phyloP scores from a whole-genome alignment of 2,329 filamentous ascomycete species.

The Arachnomyces sp. region DNA sequence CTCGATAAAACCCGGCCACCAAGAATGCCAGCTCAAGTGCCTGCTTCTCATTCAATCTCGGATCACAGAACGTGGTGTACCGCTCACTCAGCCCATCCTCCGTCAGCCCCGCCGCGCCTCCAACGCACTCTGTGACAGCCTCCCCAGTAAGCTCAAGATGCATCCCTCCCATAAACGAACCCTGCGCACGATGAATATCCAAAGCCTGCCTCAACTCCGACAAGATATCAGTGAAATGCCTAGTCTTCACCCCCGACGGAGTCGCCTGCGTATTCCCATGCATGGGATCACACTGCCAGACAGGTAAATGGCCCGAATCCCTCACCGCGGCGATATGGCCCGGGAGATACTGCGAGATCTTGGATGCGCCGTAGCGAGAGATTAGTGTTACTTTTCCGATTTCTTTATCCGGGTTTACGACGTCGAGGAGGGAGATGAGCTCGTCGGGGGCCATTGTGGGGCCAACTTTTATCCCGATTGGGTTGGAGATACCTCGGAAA shows the following conservation, averaged over 20 bases:
- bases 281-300: conserved; percentile 99
- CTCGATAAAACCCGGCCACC: conserved; percentile 72
- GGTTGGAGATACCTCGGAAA: conserved; percentile 92
- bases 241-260: conserved; percentile 76
- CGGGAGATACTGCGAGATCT: conserved; percentile 68
- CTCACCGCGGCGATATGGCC: conserved; percentile 84
- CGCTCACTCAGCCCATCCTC: conserved; percentile 85
- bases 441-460: conserved; percentile 73
- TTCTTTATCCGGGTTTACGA: conserved; percentile 74
- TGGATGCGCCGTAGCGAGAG: conserved; percentile 80
- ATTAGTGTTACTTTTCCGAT: conserved; percentile 93
- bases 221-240: conserved; percentile 84
- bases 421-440: conserved; percentile 69
- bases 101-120: conserved; percentile 76
- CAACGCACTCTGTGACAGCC: conserved; percentile 90
- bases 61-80: conserved; percentile 95
- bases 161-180: conserved; percentile 84
- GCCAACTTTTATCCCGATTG: conserved; percentile 92
- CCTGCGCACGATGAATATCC: conserved; percentile 72
- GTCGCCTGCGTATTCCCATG: conserved; percentile 71
- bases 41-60: conserved; percentile 93
- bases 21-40: conserved; percentile 90
- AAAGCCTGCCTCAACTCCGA: conserved; percentile 77
- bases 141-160: conserved; percentile 95
- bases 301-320: conserved; percentile 64